Conservation (phyloP, 805 yeast genomes). For the Hanseniaspora pseudoguilliermondii region DNA sequence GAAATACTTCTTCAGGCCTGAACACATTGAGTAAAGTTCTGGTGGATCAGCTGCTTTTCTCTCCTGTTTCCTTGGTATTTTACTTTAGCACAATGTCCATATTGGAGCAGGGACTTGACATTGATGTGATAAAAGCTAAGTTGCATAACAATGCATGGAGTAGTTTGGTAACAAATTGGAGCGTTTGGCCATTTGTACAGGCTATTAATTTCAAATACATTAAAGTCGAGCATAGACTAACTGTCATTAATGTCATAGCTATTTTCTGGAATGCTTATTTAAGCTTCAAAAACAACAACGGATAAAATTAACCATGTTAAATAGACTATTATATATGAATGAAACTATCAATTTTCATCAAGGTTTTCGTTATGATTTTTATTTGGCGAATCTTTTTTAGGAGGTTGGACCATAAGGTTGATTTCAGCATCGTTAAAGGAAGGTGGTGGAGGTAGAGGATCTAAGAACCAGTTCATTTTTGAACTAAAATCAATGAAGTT, state of each 20-base stretch:
- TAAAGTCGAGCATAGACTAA: constrained; percentile 57
- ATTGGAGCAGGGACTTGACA: constrained; percentile 41
- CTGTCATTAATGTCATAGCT: constrained; percentile 57
- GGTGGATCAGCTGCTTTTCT: constrained; percentile 61
- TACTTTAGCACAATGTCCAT: constrained; percentile 57
- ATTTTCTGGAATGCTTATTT: constrained; percentile 77
- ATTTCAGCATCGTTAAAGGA: background rate
- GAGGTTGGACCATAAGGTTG: background rate
- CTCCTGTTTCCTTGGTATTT: constrained; percentile 65
- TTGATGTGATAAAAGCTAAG: constrained; percentile 33
- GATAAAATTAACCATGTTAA: background rate
- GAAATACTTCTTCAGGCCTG: constrained; percentile 16
- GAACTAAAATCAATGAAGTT: constrained; percentile 10
- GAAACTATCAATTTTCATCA: background rate
- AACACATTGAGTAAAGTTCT: constrained; percentile 42
- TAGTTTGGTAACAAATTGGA: constrained; percentile 65
- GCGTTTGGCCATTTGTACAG: constrained; percentile 86
- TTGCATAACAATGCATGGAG: constrained; percentile 40
- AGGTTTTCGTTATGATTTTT: background rate
- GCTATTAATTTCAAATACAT: constrained; percentile 59
- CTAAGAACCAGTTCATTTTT: constrained; percentile 9
- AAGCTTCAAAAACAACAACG: constrained; percentile 39
- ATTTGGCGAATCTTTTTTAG: background rate
- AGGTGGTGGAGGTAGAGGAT: background rate
- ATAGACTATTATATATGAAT: background rate